Base-by-base conservation (phyloP, 106 monocot species). In the Apostasia shenzhenica region DNA sequence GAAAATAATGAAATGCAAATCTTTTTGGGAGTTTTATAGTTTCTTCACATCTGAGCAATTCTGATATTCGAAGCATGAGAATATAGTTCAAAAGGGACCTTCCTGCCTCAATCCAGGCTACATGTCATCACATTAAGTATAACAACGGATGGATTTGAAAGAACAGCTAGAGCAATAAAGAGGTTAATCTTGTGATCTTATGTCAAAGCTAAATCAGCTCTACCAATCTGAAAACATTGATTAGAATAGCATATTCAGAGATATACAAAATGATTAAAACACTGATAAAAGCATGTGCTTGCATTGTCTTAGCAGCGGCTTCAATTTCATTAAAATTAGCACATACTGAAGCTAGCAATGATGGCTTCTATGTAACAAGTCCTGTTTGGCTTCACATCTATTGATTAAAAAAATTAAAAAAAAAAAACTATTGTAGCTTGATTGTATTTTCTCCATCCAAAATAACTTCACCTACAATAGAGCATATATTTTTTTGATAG, bases 391-490 rank as follows among this genome's bases (percentile, higher is more conserved):
- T 95, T 80, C 95, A 86, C 63, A 26, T 26, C 26, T 26, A 26
- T 26, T 26, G 26, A 26, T 26, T 26, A 26, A 26, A 26, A 26
- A 26, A 26, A 26, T 26, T 26, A 26, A 26, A 26, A 26, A 26
- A 26, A 26, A 26, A 26, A 26, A 95, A 77, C 95, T 92, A 95
- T 69, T 92, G 89, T 38, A 95, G 77, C 63, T 89, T 92, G 66
- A 95, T 95, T 69, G 92, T 95, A 72, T 95, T 95, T 69, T 89
- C 91, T 42, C 95, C 95, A 86, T 95, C 95, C 73, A 95, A 77
- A 50, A 95, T 82, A 45, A 95, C 89, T 71, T 95, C 95, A 37
- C 95, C 95, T 95, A 84, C 54, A 86, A 40, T 56, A 44, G 13
- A 73, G 41, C 51, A 68, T 6, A 55, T 61, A 73, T 26, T 26